Percentiles rank a stretch among this genome's conserved stretches.
Evolutionary conservation across 805 yeast species (phyloP).

Genomic region (Candida methanosorbosa): DNA sequence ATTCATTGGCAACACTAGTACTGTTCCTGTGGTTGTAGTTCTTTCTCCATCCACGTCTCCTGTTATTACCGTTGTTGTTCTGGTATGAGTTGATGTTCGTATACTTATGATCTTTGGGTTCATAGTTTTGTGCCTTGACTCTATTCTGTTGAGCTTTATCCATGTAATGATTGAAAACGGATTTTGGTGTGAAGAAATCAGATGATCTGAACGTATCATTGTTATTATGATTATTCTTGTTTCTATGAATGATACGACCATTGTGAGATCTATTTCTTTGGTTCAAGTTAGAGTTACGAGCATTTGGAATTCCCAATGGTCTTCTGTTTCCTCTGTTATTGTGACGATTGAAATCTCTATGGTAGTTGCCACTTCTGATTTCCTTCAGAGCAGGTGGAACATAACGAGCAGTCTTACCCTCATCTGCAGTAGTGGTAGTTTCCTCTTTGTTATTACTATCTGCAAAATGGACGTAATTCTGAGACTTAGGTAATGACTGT

Average conservation of each 20-base stretch:
- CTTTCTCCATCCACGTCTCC: slow-evolving; percentile 10
- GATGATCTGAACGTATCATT: slow-evolving; percentile 43
- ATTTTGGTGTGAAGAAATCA: slow-evolving; percentile 73
- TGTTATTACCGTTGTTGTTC: slow-evolving; percentile 1
- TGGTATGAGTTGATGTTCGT: neutral
- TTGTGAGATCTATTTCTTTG: slow-evolving; percentile 2
- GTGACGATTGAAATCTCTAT: slow-evolving; percentile 4
- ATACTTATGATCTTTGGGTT: too few species aligned
- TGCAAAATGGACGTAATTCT: too few species aligned
- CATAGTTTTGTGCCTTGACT: too few species aligned
- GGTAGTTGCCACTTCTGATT: too few species aligned
- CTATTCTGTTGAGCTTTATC: slow-evolving; percentile 34
- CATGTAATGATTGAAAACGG: slow-evolving; percentile 63
- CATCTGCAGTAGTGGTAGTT: neutral
- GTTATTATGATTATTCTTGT: slow-evolving; percentile 12
- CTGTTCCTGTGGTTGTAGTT: slow-evolving; percentile 11
- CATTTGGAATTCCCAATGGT: slow-evolving; percentile 61
- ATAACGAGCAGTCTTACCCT: too few species aligned
- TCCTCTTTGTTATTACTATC: too few species aligned
- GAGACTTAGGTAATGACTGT: too few species aligned
- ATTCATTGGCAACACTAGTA: neutral
- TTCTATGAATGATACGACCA: slow-evolving; percentile 3
- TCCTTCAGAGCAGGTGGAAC: too few species aligned
- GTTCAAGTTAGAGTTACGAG: slow-evolving; percentile 15
- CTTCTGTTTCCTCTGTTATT: slow-evolving; percentile 36